Evolutionary conservation across 2,329 filamentous ascomycete genomes (phyloP), one percentile per base, ranked within the genome.

Genomic region (Kalmusia sp.): DNA sequence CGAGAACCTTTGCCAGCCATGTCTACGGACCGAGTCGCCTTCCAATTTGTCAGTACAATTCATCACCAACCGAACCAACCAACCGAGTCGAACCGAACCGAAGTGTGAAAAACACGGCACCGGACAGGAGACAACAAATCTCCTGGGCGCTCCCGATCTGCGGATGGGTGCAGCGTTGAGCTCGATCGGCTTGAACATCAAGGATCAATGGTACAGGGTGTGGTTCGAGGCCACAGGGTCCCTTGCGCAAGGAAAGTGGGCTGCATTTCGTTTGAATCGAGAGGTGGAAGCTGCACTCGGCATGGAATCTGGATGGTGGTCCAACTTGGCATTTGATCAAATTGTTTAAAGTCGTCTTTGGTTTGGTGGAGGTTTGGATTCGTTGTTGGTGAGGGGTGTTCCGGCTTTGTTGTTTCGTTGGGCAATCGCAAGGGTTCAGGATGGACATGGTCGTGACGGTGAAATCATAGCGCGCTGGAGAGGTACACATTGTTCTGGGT

Each of bases 201-300:
- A 28, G 37, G 43, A 48, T 17, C 19, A 31, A 27, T 21, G 35
- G 43, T 43, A 55, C 52, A 55, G 52, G 48, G 52, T 48, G 48
- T 55, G 52, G 48, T 55, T 51, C 52, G 46, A 55, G 52, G 43
- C 48, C 48, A 55, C 48, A 51, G 43, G 48, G 52, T 43, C 48
- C 48, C 48, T 51, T 51, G 41, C 6, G 52, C 24, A 14, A 17
- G 49, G 34, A 52, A 38, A 38, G n/a, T 38, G 14, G 34, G 34
- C 9, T 19, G 34, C 9, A 9, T 37, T 37, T 14, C 21, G 25
- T 14, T 14, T 27, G 22, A 8, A 28, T 8, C 14, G 38, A 40
- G 39, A 40, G 30, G 28, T 25, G 46, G 47, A 50, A 43, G 37
- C 37, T 43, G 38, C 37, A 50, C 37, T 41, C 47, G n/a, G 33